phyloP scores from a whole-genome alignment of 495 filamentous ascomycete species.

The Aspergillus kassunensis region DNA sequence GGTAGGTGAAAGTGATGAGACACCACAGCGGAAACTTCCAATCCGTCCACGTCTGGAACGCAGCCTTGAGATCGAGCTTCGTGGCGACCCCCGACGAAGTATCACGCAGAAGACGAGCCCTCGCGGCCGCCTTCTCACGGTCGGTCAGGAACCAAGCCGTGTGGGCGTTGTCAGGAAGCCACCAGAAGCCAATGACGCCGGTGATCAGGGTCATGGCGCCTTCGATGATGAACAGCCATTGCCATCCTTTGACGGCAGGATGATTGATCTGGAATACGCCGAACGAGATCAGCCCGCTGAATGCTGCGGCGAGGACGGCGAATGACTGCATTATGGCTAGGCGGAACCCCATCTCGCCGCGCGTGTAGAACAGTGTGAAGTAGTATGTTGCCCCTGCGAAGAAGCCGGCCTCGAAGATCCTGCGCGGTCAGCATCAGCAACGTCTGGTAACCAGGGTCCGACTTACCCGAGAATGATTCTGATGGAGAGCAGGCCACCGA shows the following conservation, averaged over 20 bases:
- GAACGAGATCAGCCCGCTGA: constrained; percentile 61
- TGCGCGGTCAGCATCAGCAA: not conserved
- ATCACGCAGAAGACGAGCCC: constrained; percentile 25
- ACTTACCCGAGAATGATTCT: constrained; percentile 35
- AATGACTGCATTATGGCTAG: constrained; percentile 71
- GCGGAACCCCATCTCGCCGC: constrained; percentile 64
- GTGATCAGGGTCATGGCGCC: constrained; percentile 58
- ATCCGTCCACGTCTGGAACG: constrained; percentile 29
- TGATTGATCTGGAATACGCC: constrained; percentile 65
- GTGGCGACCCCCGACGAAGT: constrained; percentile 27
- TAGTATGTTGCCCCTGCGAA: constrained; percentile 60
- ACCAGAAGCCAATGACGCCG: constrained; percentile 56
- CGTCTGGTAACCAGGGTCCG: too few species aligned
- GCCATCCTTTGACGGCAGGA: constrained; percentile 52
- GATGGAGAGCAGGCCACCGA: constrained; percentile 48
- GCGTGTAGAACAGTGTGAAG: constrained; percentile 48
- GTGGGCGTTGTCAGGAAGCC: constrained; percentile 56
- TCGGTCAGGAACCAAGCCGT: constrained; percentile 57
- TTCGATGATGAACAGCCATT: constrained; percentile 72
- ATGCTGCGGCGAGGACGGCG: constrained; percentile 62
- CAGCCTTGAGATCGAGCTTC: constrained; percentile 22
- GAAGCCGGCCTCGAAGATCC: constrained; percentile 62
- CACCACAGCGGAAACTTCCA: constrained; percentile 36
- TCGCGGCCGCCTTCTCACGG: constrained; percentile 44
- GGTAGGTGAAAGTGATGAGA: constrained; percentile 29